phyloP scores from a whole-genome alignment of 2,329 filamentous ascomycete species.

The Fusarium vanettenii region DNA sequence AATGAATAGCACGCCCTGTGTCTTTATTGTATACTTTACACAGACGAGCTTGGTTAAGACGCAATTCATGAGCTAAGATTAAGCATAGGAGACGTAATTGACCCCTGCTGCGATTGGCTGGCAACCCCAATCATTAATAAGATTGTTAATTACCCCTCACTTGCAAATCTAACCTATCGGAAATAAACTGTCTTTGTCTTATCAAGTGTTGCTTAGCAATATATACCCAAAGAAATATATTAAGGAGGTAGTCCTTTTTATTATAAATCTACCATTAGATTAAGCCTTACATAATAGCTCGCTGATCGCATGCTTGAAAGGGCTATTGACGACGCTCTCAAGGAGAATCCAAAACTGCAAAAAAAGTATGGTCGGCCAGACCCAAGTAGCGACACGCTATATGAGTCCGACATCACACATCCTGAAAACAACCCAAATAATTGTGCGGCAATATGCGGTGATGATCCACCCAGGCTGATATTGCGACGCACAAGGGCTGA shows the following conservation, averaged over 20 bases:
- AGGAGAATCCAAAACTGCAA: too few relatives aligned
- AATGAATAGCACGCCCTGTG: background rate
- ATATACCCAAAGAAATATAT: background rate
- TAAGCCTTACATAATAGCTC: too few relatives aligned
- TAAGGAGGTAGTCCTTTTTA: background rate
- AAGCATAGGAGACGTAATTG: background rate
- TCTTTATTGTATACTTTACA: background rate
- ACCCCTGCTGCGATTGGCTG: background rate
- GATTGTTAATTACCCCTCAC: background rate
- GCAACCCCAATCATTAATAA: background rate
- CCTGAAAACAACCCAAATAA: too few relatives aligned
- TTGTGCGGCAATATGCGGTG: too few relatives aligned
- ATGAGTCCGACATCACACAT: too few relatives aligned
- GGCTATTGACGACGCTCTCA: too few relatives aligned
- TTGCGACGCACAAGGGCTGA: background rate
- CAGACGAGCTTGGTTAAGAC: background rate
- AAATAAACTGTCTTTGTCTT: background rate
- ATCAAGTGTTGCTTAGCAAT: background rate
- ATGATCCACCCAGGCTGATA: too few relatives aligned
- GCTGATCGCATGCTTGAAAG: too few relatives aligned
- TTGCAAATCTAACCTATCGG: background rate
- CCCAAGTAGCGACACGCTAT: too few relatives aligned
- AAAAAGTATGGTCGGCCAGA: too few relatives aligned
- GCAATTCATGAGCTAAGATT: slow-evolving; percentile 4
- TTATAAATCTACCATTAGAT: too few relatives aligned